Evolutionary conservation across 2,329 filamentous ascomycete species (phyloP).

Genomic region (Purpureocillium lavendulum): DNA sequence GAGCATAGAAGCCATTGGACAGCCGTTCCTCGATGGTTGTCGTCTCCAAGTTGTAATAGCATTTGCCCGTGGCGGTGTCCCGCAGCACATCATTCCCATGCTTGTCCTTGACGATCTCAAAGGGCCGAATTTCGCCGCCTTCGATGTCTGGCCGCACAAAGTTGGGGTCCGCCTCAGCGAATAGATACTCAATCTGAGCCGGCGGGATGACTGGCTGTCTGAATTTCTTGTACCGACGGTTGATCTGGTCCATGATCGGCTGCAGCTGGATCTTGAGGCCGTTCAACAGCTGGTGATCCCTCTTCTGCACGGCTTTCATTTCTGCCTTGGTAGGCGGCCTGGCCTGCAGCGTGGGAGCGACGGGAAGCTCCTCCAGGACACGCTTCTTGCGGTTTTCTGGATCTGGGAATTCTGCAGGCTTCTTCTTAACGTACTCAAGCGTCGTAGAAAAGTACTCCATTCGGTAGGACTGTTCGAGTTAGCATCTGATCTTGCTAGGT

Average conservation of each 20-base stretch:
- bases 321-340: constrained; percentile 68
- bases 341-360: constrained; percentile 65
- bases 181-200: constrained; percentile 67
- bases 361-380: constrained; percentile 65
- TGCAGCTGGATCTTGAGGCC: constrained; percentile 82
- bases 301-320: constrained; percentile 69
- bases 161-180: constrained; percentile 72
- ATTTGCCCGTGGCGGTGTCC: constrained; percentile 70
- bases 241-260: constrained; percentile 95
- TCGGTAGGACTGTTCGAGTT: constrained; percentile 44
- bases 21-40: constrained; percentile 92
- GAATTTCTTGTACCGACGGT: constrained; percentile 82
- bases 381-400: constrained; percentile 80
- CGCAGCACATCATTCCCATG: constrained; percentile 69
- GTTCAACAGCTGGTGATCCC: constrained; percentile 78
- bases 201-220: constrained; percentile 71
- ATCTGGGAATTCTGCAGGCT: constrained; percentile 80
- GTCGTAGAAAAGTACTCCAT: constrained; percentile 71
- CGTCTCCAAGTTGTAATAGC: constrained; percentile 91
- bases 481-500: neutral
- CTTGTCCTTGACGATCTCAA: constrained; percentile 69
- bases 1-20: constrained; percentile 92
- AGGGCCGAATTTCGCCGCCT: constrained; percentile 57
- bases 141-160: constrained; percentile 51
- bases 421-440: constrained; percentile 67